Evolutionary conservation across 805 yeast species (phyloP).

Genomic region (Wickerhamomyces chambardii): DNA sequence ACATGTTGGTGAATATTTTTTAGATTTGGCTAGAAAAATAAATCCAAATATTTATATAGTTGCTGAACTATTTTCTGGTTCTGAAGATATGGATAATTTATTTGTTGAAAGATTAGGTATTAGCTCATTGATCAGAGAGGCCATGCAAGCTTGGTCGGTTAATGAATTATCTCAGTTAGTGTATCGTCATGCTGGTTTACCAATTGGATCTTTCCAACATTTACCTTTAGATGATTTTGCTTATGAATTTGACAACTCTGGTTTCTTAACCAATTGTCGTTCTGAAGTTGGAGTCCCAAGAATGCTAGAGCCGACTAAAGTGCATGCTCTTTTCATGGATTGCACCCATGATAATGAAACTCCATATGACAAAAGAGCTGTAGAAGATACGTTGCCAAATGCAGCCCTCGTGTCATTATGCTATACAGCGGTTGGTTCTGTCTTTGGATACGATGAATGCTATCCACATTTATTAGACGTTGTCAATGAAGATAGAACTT

Average conservation of each 20-base stretch:
- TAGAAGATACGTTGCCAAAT: slow-evolving; percentile 89
- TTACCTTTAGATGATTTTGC: slow-evolving; percentile 69
- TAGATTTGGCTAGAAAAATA: slow-evolving; percentile 79
- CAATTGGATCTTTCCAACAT: slow-evolving; percentile 86
- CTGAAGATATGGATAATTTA: slow-evolving; percentile 81
- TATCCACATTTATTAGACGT: slow-evolving; percentile 77
- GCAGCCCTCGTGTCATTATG: slow-evolving; percentile 94
- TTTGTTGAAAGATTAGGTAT: slow-evolving; percentile 90
- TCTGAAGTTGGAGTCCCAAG: slow-evolving; percentile 66
- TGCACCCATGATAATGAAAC: slow-evolving; percentile 95
- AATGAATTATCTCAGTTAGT: slow-evolving; percentile 79
- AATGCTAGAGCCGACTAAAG: slow-evolving; percentile 57
- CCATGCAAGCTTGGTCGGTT: slow-evolving; percentile 93
- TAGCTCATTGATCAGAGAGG: slow-evolving; percentile 85
- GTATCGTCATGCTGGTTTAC: slow-evolving; percentile 91
- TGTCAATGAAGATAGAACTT: slow-evolving; percentile 65
- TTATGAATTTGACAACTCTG: slow-evolving; percentile 39
- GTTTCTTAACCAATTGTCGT: slow-evolving; percentile 18
- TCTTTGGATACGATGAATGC: slow-evolving; percentile 89
- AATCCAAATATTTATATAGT: slow-evolving; percentile 87
- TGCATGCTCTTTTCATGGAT: slow-evolving; percentile 95
- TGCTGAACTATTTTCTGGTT: slow-evolving; percentile 91
- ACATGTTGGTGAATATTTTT: slow-evolving; percentile 83
- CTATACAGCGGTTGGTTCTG: slow-evolving; percentile 89
- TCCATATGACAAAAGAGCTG: slow-evolving; percentile 82